Evolutionary conservation across 2,329 filamentous ascomycete genomes (phyloP), one percentile per base, ranked within the genome.

Genomic region (Aspergillus ustus): DNA sequence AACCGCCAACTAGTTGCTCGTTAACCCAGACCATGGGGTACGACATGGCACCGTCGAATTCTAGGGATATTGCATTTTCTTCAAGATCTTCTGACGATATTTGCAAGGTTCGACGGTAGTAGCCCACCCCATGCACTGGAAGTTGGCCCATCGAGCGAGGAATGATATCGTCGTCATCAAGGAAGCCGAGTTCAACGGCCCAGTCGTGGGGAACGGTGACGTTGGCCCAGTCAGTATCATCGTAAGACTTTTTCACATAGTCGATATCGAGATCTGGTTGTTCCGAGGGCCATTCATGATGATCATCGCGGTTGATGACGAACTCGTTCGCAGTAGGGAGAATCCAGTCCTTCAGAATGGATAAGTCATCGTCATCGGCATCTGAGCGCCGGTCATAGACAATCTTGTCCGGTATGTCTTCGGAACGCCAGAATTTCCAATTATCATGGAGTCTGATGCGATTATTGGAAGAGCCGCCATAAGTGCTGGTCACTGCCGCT

Each of bases 21-120:
- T 60, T 60, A 3, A 60, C 20, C 58, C 58, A 60, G 17, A 60
- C 52, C n/a, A 56, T 60, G 2, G 52, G 34, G 37, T 60, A 60
- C 6, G 58, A 19, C 58, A 60, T 60, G 0, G 31, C 46, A 1
- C 58, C 58, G 22, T 60, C 58, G n/a, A 60, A 29, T 9, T 60
- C 58, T 8, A 60, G 2, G 15, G 44, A 56, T 7, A 60, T 31
- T 17, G 17, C 7, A 3, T 58, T 29, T 7, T 58, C 37, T 4
- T 9, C 15, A 1, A 34, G 31, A 34, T 60, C 58, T 2, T 44
- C 20, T 7, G 8, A 0, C 0, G 22, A 17, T 11, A 60, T 4
- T 2, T 45, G 13, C 7, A 60, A 20, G 4, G 29, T 43, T 20
- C 46, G 46, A 17, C 58, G 52, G 31, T 60, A 60, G 51, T 52